Evolutionary conservation across 306 rosid species (phyloP).

Genomic region (Prunus fruticosa): DNA sequence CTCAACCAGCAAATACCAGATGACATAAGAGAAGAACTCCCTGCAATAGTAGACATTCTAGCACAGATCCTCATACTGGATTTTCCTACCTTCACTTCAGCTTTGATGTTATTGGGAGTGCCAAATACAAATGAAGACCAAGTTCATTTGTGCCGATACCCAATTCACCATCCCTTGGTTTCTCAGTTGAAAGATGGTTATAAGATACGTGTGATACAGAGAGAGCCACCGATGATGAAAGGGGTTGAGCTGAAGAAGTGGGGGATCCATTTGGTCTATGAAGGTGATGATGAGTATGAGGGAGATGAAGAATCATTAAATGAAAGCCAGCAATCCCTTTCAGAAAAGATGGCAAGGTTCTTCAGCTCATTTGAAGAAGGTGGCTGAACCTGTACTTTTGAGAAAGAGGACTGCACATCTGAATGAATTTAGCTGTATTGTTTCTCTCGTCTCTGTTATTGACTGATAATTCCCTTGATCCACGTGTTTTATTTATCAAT

Average conservation of each 20-base stretch:
- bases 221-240: slow-evolving; percentile 31
- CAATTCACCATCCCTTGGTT: slow-evolving; percentile 27
- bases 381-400: background rate
- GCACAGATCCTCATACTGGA: slow-evolving; percentile 41
- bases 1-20: slow-evolving; percentile 34
- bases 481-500: background rate
- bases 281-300: slow-evolving; percentile 59
- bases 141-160: slow-evolving; percentile 44
- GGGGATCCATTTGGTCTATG: slow-evolving; percentile 42
- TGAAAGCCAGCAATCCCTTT: slow-evolving; percentile 38
- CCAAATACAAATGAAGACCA: slow-evolving; percentile 48
- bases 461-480: background rate
- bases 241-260: slow-evolving; percentile 48
- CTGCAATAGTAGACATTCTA: slow-evolving; percentile 35
- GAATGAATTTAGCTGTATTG: background rate
- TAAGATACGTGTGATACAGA: slow-evolving; percentile 31
- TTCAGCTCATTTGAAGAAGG: slow-evolving; percentile 25
- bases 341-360: slow-evolving; percentile 45
- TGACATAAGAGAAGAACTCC: slow-evolving; percentile 4
- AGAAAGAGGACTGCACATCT: background rate
- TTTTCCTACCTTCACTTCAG: slow-evolving; percentile 18
- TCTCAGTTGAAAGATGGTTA: slow-evolving; percentile 36
- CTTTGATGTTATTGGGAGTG: slow-evolving; percentile 34
- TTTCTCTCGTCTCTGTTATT: background rate
- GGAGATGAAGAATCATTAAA: slow-evolving; percentile 39